Base-by-base conservation (phyloP, 1,139 yeast genomes). In the Wickerhamomyces sp. region DNA sequence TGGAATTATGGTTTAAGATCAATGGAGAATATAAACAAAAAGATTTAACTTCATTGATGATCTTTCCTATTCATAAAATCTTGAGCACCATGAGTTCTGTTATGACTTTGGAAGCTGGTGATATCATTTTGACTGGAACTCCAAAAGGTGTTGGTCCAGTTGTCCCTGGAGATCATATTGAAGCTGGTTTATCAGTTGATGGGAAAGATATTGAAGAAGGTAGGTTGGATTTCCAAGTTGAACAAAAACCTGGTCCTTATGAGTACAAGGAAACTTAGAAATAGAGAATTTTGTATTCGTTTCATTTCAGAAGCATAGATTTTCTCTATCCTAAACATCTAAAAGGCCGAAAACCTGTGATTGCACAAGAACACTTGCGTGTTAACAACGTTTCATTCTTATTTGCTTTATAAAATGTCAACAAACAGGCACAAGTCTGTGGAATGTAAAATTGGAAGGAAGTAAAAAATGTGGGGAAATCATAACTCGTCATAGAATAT, bases 101-200 rank as follows among this genome's bases (percentile, higher is more conserved):
- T 48, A 89, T 91, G 93, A 86, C 96, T 3, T 67, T 91, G 39
- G 78, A 88, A 51, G 81, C 87, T 40, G 96, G 96, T 17, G 97
- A 91, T 55, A 71, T 91, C 48, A 81, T 91, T 40, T 68, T 89
- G 41, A 91, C 97, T 0, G 98, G 98, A 12, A 91, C 98, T 2
- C 98, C 98, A 30, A 87, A 89, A 60, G 99, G 99, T n/a, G 99
- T 91, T 10, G 96, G 97, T 11, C 66, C 71, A 25, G 64, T 89
- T 31, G 61, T 58, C 9, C 82, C 94, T 1, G 97, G 96, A 7
- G 97, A 91, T 57, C 59, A 59, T 30, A 67, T 91, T 26, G 68
- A 69, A 36, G 95, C 94, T 10, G 70, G 72, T 43, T 30, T 51
- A 24, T 59, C 59, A 23, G 72, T 70, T 27, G 72, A 71, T 27